These are phyloP conservation scores for Ophiostoma sp. DNA, from an alignment of 2,329 filamentous ascomycete genomes.

Conservation along the genomic window DNA sequence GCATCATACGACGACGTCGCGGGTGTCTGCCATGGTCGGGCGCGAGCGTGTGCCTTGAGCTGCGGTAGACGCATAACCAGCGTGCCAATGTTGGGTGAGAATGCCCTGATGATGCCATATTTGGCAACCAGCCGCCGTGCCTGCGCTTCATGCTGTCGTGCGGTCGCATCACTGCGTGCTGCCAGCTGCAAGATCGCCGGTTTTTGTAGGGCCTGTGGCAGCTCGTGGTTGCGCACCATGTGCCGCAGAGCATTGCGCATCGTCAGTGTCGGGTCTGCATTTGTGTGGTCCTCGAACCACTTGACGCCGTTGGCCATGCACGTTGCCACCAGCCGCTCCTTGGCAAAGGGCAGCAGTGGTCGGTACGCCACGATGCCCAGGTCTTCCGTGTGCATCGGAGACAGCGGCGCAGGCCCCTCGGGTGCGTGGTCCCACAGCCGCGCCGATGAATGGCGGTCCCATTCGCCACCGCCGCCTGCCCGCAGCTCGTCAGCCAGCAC, in stretches of 20 bases:
- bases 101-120: conserved; percentile 42
- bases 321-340: conserved; percentile 67
- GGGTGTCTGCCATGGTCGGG: not conserved
- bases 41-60: conserved; percentile 25
- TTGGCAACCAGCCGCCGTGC: conserved; percentile 51
- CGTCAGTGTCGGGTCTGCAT: conserved; percentile 70
- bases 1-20: conserved; percentile 21
- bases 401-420: conserved; percentile 16
- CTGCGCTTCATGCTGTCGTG: conserved; percentile 43
- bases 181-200: conserved; percentile 58
- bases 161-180: conserved; percentile 43
- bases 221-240: conserved; percentile 47
- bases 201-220: conserved; percentile 67
- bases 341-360: conserved; percentile 64
- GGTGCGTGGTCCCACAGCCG: no score
- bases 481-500: conserved; percentile 24
- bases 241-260: conserved; percentile 73
- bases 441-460: not conserved
- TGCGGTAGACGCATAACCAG: conserved; percentile 43
- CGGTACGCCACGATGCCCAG: conserved; percentile 63
- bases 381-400: conserved; percentile 44
- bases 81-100: conserved; percentile 46
- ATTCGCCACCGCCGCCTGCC: conserved; percentile 22
- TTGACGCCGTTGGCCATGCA: conserved; percentile 61
- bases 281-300: conserved; percentile 85